Evolutionary conservation across 805 yeast species (phyloP), one percentile per base, ranked within the genome.

Genomic region (Henningerozyma blattae): DNA sequence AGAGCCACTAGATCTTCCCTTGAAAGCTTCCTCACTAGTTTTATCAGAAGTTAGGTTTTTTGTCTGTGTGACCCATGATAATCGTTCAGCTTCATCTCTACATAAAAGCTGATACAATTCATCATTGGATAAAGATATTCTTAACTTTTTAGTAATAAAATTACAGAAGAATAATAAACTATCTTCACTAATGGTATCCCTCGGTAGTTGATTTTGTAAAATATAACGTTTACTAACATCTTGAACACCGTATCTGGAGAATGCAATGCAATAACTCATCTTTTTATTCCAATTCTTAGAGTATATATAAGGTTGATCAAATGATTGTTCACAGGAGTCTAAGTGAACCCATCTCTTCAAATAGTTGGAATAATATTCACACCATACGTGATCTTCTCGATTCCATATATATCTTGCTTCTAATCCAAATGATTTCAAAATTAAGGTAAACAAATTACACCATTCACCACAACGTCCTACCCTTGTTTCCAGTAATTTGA

Each of bases 341-440:
- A 82, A 61, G 54, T 89, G 97, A 15, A 87, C 65, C 96, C 97
- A 89, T 35, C 85, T 57, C 29, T 67, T 55, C 42, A 71, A 61
- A 15, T 58, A 47, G 0, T 46, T 53, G 1, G 94, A 81, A 52
- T 73, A 87, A 46, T 80, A 78, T 50, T 89, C 97, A 47, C 93
- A 80, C 97, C 97, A 89, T 1, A 84, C 96, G 53, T 89, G 97
- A 52, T 89, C 97, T 52, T 89, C 97, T 6, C 70, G 62, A 53
- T 85, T 86, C 93, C 93, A 83, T 2, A 87, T 61, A 48, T 79
- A 86, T 33, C 97, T 59, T 1, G 72, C 71, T 18, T 73, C 62
- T 4, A 75, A 48, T 1, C 78, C 82, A 28, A 87, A 59, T 0
- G 94, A 73, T 18, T 75, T 65, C 34, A 87, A 58, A 2, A 86